Evolutionary conservation across 352 stramenopile species (phyloP).

Genomic region (Poterioochromonas sp.): DNA sequence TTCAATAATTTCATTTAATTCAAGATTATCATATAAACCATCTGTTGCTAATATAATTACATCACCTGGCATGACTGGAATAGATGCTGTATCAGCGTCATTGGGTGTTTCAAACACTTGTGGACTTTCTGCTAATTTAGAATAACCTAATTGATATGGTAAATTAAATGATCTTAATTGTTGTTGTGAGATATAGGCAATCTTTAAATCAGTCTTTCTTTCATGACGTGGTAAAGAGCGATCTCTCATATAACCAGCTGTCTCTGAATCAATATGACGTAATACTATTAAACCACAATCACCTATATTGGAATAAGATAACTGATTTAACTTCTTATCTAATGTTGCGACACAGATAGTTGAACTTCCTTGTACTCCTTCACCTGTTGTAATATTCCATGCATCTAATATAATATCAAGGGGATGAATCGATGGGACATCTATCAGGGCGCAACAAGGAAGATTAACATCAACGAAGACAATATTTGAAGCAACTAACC

Average conservation of each 20-base stretch:
- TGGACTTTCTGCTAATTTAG: constrained; percentile 42
- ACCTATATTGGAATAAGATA: constrained; percentile 84
- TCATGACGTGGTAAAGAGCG: constrained; percentile 48
- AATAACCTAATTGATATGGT: constrained; percentile 83
- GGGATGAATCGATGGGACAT: constrained; percentile 43
- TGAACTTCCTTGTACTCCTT: constrained; percentile 78
- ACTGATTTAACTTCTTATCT: constrained; percentile 73
- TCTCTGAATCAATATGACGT: constrained; percentile 62
- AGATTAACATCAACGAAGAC: constrained; percentile 32
- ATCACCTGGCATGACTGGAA: constrained; percentile 82
- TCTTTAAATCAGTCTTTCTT: constrained; percentile 54
- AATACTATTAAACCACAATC: constrained; percentile 67
- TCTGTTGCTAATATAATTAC: constrained; percentile 91
- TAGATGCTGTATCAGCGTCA: constrained; percentile 57
- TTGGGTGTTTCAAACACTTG: constrained; percentile 47
- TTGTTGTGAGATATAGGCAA: constrained; percentile 85
- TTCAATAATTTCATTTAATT: constrained; percentile 54
- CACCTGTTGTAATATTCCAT: constrained; percentile 64
- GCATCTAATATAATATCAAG: constrained; percentile 58
- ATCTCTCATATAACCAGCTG: constrained; percentile 58
- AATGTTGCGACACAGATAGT: constrained; percentile 83
- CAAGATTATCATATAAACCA: constrained; percentile 92
- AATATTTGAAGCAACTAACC: not conserved
- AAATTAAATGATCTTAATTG: constrained; percentile 94
- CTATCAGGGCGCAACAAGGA: constrained; percentile 35